phyloP scores from a whole-genome alignment of 2,329 filamentous ascomycete genomes.

The Aspergillus udagawae region DNA sequence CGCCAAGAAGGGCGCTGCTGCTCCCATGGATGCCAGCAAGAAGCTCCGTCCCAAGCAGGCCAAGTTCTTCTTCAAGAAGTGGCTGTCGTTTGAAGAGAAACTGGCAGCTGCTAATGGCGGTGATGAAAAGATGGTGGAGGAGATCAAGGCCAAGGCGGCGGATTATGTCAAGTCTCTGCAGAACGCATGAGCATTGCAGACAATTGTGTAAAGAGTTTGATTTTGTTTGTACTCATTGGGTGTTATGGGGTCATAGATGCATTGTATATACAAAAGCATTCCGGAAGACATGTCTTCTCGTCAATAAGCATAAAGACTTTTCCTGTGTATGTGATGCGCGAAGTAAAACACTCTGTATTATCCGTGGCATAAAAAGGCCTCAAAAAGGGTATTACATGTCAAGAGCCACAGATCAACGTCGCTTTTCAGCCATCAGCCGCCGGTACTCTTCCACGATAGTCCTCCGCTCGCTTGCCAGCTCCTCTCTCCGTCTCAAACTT shows the following conservation, averaged over 20 bases:
- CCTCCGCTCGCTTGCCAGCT: conserved; percentile 64
- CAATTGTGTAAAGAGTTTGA: conserved; percentile 6
- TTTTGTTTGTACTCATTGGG: conserved; percentile 2
- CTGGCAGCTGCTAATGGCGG: conserved; percentile 48
- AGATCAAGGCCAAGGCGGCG: conserved; percentile 65
- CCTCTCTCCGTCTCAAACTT: conserved; percentile 68
- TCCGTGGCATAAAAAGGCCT: background rate
- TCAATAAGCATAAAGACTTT: background rate
- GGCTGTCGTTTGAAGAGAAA: conserved; percentile 82
- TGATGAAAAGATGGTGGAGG: conserved; percentile 64
- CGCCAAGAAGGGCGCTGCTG: conserved; percentile 29
- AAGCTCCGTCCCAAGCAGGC: conserved; percentile 77
- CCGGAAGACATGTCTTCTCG: background rate
- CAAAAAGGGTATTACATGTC: background rate
- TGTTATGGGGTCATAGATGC: conserved; percentile 5
- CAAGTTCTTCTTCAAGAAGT: conserved; percentile 84
- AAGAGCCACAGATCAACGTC: conserved; percentile 19
- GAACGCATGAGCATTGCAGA: conserved; percentile 15
- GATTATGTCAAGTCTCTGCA: conserved; percentile 60
- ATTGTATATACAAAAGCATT: conserved; percentile 8
- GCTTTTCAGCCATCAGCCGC: conserved; percentile 60
- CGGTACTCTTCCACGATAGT: conserved; percentile 72
- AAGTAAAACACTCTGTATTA: background rate
- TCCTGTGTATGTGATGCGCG: background rate
- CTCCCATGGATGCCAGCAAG: conserved; percentile 45